These are phyloP conservation scores for Annona cherimola DNA, from an alignment of 164 flowering plant species.

Conservation along the genomic window DNA sequence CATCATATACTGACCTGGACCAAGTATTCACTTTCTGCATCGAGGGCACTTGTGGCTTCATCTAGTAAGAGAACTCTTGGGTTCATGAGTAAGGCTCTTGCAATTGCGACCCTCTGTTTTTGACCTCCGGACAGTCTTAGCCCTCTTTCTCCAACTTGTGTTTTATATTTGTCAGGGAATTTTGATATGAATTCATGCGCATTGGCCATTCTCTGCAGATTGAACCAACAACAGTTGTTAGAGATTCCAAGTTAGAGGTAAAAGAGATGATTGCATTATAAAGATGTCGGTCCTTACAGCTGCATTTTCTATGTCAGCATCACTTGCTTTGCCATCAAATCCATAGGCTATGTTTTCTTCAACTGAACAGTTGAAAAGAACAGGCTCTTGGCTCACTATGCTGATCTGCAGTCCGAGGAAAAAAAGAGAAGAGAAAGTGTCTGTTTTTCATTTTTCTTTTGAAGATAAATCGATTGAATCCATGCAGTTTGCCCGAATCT, in stretches of 20 bases:
- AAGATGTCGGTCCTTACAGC: conserved; percentile 52
- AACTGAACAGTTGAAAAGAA: conserved; percentile 89
- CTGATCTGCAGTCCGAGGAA: conserved; percentile 52
- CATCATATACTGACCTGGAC: conserved; percentile 59
- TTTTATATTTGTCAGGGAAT: conserved; percentile 84
- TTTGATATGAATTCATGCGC: conserved; percentile 86
- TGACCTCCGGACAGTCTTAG: conserved; percentile 93
- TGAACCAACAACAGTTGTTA: conserved; percentile 5
- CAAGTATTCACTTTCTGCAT: conserved; percentile 92
- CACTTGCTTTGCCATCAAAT: conserved; percentile 60
- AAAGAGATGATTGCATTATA: neutral
- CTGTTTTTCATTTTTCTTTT: too few species aligned
- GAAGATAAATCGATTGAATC: too few species aligned
- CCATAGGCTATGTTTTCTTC: conserved; percentile 98
- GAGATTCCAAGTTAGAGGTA: neutral
- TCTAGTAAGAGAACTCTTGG: conserved; percentile 84
- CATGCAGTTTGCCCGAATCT: too few species aligned
- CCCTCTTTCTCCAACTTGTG: conserved; percentile 92
- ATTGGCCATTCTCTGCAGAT: conserved; percentile 92
- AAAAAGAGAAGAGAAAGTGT: neutral
- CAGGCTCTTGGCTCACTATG: conserved; percentile 97
- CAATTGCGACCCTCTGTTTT: conserved; percentile 92
- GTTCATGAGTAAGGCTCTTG: conserved; percentile 91
- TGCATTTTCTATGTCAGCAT: conserved; percentile 68
- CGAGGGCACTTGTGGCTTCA: conserved; percentile 99